Evolutionary conservation across 805 yeast genomes (phyloP), one percentile per base, ranked within the genome.

Genomic region (Teunomyces funiuensis): DNA sequence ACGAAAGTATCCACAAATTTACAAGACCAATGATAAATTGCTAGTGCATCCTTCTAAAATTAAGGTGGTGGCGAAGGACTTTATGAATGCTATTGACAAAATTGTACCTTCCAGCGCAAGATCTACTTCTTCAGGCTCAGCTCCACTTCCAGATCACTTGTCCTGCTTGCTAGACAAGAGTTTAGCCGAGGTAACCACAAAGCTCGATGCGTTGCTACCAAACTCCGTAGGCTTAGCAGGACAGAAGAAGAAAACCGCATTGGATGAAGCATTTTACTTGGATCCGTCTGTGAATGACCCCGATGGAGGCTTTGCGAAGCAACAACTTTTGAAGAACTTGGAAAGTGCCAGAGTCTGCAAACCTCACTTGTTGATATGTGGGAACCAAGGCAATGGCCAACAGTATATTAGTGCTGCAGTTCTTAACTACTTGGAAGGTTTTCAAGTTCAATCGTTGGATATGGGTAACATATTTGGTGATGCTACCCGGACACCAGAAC

Each of bases 101-200:
- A 86, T 91, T 42, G 80, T 90, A 18, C 99, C 99, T 0, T 88
- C 97, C 0, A 85, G 96, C 37, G 88, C 96, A 2, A 74, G 99
- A 45, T 84, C 96, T 0, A 76, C 91, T 0, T 79, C 90, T 0
- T 72, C 80, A 6, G 74, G 79, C 1, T 82, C 93, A 0, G 76
- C 85, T 7, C 95, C 97, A 2, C 61, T 93, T 31, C 97, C 99
- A 0, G 79, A 78, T 5, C 76, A 79, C 18, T 63, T 93, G 18
- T 70, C 70, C 36, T 85, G 95, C 1, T 61, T 93, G 30, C 63
- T 93, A 18, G 63, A 70, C n/a, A 53, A 58, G 0, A 76, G 80
- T 37, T 69, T 84, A 33, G 60, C 67, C 3, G 62, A 61, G 15
- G 66, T 86, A 23, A 65, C 73, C 2, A 29, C 28, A 0, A 76